These are phyloP conservation scores for Malus fusca DNA, from an alignment of 306 rosid species.

Conservation along the genomic window DNA sequence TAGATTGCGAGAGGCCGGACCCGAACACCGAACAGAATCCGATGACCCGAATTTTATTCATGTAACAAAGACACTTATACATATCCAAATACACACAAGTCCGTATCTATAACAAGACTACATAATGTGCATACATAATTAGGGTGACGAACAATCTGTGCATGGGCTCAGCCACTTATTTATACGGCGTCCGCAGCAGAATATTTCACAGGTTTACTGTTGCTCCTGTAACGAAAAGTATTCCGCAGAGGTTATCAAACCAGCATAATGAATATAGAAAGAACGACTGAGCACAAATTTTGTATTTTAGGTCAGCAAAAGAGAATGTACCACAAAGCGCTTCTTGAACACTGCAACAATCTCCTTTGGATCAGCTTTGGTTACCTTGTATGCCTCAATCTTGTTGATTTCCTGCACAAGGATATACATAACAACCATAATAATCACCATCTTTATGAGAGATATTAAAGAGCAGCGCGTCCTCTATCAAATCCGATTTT, in stretches of 20 bases:
- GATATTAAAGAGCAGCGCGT: neutral
- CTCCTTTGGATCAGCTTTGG: constrained; percentile 43
- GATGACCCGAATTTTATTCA: neutral
- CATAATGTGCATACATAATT: neutral
- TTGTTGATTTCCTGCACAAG: constrained; percentile 50
- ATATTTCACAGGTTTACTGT: constrained; percentile 18
- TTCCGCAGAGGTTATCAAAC: neutral
- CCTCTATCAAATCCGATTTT: neutral
- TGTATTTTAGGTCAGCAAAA: neutral
- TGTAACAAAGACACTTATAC: neutral
- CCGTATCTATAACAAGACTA: neutral
- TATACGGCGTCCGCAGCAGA: neutral
- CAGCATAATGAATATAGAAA: neutral
- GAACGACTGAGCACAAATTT: neutral
- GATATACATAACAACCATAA: neutral
- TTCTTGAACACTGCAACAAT: constrained; percentile 36
- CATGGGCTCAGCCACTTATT: neutral
- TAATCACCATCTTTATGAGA: neutral
- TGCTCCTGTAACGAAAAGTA: constrained; percentile 26
- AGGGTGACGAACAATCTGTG: neutral
- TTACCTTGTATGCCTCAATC: constrained; percentile 52
- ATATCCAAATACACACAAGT: neutral
- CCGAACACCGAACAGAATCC: neutral
- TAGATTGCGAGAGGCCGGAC: too few relatives aligned
- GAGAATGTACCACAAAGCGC: constrained; percentile 37